Conservation (phyloP, 169 alveolate species). For the Plasmodium fragile region DNA sequence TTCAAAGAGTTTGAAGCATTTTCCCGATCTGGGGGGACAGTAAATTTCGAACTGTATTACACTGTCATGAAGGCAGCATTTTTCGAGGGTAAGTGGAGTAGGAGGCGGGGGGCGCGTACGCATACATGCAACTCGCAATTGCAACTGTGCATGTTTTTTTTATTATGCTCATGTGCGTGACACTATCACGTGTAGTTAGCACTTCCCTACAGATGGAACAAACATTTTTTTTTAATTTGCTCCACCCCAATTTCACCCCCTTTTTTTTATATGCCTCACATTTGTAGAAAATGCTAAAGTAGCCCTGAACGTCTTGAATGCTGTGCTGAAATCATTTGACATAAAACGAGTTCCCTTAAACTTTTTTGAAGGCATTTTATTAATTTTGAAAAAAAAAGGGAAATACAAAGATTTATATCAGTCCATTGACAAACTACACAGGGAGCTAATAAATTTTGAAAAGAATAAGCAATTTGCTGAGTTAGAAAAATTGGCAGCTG, state of each 20-base stretch:
- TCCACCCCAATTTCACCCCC: not conserved
- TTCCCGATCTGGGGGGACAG: conserved; percentile 13
- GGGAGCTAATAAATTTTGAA: conserved; percentile 70
- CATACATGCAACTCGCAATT: not conserved
- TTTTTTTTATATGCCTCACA: conserved; percentile 12
- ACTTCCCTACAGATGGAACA: not conserved
- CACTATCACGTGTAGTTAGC: not conserved
- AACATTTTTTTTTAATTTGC: not conserved
- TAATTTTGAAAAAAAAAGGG: conserved; percentile 48
- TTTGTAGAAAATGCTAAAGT: conserved; percentile 57
- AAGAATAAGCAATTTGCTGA: conserved; percentile 34
- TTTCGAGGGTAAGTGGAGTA: conserved; percentile 55
- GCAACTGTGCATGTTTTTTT: not conserved
- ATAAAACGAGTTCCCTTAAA: conserved; percentile 56
- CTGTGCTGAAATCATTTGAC: conserved; percentile 43
- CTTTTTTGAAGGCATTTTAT: conserved; percentile 60
- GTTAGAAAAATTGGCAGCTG: conserved; percentile 31
- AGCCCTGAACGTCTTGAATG: conserved; percentile 50
- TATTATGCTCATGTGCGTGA: not conserved
- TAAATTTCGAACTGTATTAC: conserved; percentile 58
- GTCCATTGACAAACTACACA: conserved; percentile 48
- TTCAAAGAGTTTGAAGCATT: conserved; percentile 69
- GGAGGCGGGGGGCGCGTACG: not conserved
- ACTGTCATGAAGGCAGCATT: conserved; percentile 71
- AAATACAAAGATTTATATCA: conserved; percentile 47